Conservation (phyloP, 257 asterid genomes). For the Oldenlandia corymbosa region DNA sequence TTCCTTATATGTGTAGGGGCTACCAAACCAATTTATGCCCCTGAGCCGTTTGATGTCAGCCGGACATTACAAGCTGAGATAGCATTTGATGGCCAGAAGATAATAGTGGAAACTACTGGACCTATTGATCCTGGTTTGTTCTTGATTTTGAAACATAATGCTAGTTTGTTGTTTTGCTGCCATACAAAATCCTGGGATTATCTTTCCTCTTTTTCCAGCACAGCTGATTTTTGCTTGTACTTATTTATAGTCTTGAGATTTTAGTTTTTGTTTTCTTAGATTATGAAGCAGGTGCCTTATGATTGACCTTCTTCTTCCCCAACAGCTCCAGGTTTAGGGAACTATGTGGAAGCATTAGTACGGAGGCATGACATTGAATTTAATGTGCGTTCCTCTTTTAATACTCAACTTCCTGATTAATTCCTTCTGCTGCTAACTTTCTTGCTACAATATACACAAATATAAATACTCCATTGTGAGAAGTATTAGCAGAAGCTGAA, state of each 20-base stretch:
- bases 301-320: slow-evolving; percentile 18
- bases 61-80: slow-evolving; percentile 81
- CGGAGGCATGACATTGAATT: slow-evolving; percentile 89
- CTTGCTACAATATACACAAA: background rate
- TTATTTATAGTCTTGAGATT: background rate
- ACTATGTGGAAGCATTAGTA: slow-evolving; percentile 92
- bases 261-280: background rate
- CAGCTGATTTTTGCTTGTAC: background rate
- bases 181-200: background rate
- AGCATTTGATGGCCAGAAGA: slow-evolving; percentile 44
- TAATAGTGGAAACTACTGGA: slow-evolving; percentile 47
- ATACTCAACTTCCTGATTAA: background rate
- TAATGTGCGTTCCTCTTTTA: slow-evolving; percentile 47
- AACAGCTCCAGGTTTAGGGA: slow-evolving; percentile 94
- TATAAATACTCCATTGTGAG: too few species aligned
- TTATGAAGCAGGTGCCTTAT: background rate
- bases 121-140: slow-evolving; percentile 68
- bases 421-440: background rate
- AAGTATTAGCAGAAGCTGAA: background rate
- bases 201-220: background rate
- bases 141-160: slow-evolving; percentile 8
- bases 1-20: slow-evolving; percentile 59
- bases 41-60: slow-evolving; percentile 85
- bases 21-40: slow-evolving; percentile 78
- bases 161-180: background rate